Conservation (phyloP, 805 yeast species). For the Saturnispora diversa region DNA sequence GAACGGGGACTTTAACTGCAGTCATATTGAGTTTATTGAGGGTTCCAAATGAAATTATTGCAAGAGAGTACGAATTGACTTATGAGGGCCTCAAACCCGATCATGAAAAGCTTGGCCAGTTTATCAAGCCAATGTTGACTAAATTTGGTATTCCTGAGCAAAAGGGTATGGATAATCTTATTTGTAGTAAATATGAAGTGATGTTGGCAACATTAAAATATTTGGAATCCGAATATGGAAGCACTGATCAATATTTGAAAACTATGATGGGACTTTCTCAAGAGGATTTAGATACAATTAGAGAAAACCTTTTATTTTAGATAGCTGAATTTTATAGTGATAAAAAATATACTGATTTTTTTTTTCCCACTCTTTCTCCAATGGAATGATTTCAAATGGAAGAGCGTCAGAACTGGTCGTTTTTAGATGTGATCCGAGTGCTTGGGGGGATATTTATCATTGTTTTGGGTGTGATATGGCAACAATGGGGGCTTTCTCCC, state of each 20-base stretch:
- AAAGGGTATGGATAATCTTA: conserved; percentile 51
- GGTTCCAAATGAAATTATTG: conserved; percentile 55
- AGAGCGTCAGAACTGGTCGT: conserved; percentile 2
- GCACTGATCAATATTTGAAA: conserved; percentile 40
- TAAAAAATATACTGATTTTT: no score
- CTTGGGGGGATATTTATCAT: conserved; percentile 1
- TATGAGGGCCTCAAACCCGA: conserved; percentile 53
- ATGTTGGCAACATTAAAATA: conserved; percentile 57
- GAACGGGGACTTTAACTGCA: conserved; percentile 73
- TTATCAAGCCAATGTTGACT: not conserved
- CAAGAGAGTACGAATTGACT: conserved; percentile 73
- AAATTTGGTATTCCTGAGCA: conserved; percentile 33
- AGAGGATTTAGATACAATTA: conserved; percentile 28
- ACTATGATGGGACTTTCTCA: conserved; percentile 36
- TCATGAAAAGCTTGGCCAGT: conserved; percentile 29
- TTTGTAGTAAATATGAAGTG: conserved; percentile 59
- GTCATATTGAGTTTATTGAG: conserved; percentile 54
- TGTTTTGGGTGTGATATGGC: conserved; percentile 2
- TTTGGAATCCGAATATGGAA: conserved; percentile 46
- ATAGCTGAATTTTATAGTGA: not conserved
- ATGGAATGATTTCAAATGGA: not conserved
- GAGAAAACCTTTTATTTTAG: conserved; percentile 1
- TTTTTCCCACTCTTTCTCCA: no score
- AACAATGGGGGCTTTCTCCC: not conserved
- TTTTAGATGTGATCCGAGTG: conserved; percentile 4